Base-by-base conservation (phyloP, 768 basidiomycete genomes). In the Chiua virens region DNA sequence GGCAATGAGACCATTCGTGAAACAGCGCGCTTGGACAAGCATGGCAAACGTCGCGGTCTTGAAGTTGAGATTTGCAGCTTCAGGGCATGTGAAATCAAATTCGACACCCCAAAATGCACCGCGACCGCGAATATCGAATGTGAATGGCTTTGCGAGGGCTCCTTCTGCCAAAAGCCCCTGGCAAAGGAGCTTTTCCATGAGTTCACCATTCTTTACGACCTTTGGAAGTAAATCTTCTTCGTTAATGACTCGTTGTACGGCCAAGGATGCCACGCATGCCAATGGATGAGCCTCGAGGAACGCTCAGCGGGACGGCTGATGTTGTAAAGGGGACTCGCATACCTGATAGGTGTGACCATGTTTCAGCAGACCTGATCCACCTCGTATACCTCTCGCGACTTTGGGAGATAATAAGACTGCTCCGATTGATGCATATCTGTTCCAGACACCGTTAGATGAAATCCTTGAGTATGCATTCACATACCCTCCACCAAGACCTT, bases 261-360 rank as follows among this genome's bases (percentile, higher is more conserved):
- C 92, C 25, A 95, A 74, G 14, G 90, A 77, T 18, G 89, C 90
- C 9, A 86, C 86, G 59, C 89, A 92, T 0, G 85, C 78, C 47
- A 92, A 60, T 3, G 90, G 89, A 66, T 90, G 82, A 9, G 79
- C 83, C 83, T 90, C 60, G 41, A 40, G 28, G 38, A 50, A 52
- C 4, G 4, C 11, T 58, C 17, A 17, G 17, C 34, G 22, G 63
- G 47, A 35, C 36, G 5, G 17, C 17, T 42, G 8, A 23, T 18
- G 18, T 23, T 36, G 15, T 2, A 37, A 30, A 42, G 15, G 21
- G 18, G 42, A 6, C 3, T 17, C 15, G 5, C 35, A 65, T 62
- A 79, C 88, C 75, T 89, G 88, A 64, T 91, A 92, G 4, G 90
- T 91, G 67, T 92, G 90, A 0, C 89, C 91, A 66, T 92, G 89